A percentile compares a stretch with the other conserved stretches of the same genome.
Conservation (phyloP, 805 yeast genomes). For the Ogataea thermomethanolica region DNA sequence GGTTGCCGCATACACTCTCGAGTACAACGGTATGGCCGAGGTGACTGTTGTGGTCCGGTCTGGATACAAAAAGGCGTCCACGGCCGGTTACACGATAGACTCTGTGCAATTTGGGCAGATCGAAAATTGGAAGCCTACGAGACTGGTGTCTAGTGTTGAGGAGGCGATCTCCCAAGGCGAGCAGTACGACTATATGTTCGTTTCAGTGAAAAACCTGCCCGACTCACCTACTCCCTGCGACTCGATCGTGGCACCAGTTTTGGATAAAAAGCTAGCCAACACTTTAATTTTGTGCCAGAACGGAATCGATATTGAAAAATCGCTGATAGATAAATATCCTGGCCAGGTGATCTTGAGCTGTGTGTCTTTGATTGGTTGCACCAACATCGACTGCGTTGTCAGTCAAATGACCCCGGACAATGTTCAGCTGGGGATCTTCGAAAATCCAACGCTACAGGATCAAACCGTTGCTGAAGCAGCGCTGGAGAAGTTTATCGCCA, state of each 20-base stretch:
- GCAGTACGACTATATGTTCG: slow-evolving; percentile 51
- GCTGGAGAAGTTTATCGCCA: slow-evolving; percentile 26
- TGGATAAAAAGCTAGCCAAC: slow-evolving; percentile 25
- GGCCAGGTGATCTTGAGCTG: slow-evolving; percentile 34
- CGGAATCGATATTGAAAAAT: slow-evolving; percentile 39
- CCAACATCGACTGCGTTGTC: slow-evolving; percentile 26
- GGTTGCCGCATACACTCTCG: slow-evolving; percentile 65
- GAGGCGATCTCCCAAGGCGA: slow-evolving; percentile 40
- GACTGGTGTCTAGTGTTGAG: slow-evolving; percentile 37
- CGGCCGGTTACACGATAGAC: slow-evolving; percentile 53
- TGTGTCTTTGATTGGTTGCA: slow-evolving; percentile 34
- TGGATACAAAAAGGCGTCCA: slow-evolving; percentile 49
- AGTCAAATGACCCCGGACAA: slow-evolving; percentile 33
- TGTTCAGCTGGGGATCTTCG: slow-evolving; percentile 33
- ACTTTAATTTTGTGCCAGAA: slow-evolving; percentile 37
- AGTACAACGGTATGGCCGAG: slow-evolving; percentile 39
- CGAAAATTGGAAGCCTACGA: slow-evolving; percentile 53
- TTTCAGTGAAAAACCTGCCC: slow-evolving; percentile 60
- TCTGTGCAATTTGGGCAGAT: slow-evolving; percentile 59
- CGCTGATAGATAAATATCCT: slow-evolving; percentile 33
- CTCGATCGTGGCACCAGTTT: slow-evolving; percentile 38
- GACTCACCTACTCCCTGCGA: slow-evolving; percentile 45
- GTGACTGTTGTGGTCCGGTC: slow-evolving; percentile 62
- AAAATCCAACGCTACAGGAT: slow-evolving; percentile 26
- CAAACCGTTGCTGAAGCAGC: slow-evolving; percentile 18